Conservation (phyloP, 1,284 basidiomycete species). For the Ceratobasidium sp. region DNA sequence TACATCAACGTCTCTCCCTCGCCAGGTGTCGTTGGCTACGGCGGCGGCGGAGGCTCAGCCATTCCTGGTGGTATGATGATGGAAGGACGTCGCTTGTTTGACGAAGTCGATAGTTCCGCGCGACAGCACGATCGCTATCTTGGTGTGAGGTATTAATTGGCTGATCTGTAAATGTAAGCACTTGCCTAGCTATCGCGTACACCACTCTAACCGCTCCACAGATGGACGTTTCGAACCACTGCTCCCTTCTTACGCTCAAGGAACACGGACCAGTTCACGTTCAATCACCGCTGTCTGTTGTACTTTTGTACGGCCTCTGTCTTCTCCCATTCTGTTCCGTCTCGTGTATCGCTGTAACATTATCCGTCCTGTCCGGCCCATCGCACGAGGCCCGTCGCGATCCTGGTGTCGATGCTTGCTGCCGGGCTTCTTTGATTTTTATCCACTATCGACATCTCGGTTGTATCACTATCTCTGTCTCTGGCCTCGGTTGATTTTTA, state of each 20-base stretch:
- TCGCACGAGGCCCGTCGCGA: constrained; percentile 25
- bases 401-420: constrained; percentile 28
- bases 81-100: constrained; percentile 23
- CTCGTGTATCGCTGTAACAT: constrained; percentile 29
- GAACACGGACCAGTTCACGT: constrained; percentile 28
- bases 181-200: constrained; percentile 3
- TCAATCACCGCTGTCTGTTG: constrained; percentile 27
- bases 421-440: constrained; percentile 25
- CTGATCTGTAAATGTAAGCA: constrained; percentile 27
- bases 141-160: constrained; percentile 24
- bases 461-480: constrained; percentile 35
- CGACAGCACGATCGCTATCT: constrained; percentile 8
- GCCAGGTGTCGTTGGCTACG: neutral
- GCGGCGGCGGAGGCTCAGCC: neutral
- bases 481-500: constrained; percentile 27
- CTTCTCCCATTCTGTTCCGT: constrained; percentile 17
- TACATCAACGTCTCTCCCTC: constrained; percentile 71
- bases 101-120: neutral
- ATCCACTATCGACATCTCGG: constrained; percentile 30
- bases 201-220: constrained; percentile 12
- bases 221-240: constrained; percentile 19
- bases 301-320: no score
- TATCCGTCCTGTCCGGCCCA: constrained; percentile 22
- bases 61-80: constrained; percentile 1
- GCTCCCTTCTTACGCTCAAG: constrained; percentile 13